A percentile compares a stretch with the other conserved stretches of the same genome.
Evolutionary conservation across 768 basidiomycete species (phyloP).

Genomic region (Galerina sulciceps): DNA sequence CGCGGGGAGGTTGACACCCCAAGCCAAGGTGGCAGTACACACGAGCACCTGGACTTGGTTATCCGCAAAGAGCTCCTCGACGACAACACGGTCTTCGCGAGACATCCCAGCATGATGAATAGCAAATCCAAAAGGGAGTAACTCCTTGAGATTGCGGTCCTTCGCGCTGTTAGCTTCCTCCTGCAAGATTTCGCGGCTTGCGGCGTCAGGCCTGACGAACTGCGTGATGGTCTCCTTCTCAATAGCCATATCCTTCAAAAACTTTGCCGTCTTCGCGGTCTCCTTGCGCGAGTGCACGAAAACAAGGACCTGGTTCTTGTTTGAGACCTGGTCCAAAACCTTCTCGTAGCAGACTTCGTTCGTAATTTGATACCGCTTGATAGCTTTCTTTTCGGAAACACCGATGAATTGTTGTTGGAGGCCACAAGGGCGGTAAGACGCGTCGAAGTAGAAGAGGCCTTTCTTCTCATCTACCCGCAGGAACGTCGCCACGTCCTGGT

Average conservation of each 20-base stretch:
- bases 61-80: conserved; percentile 94
- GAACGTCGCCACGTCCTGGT: conserved; percentile 97
- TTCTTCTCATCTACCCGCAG: conserved; percentile 90
- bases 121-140: conserved; percentile 95
- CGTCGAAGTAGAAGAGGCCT: conserved; percentile 97
- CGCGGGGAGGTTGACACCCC: conserved; percentile 98
- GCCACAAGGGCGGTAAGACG: conserved; percentile 90
- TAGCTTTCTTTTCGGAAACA: conserved; percentile 98
- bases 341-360: conserved; percentile 99
- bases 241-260: conserved; percentile 92
- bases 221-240: conserved; percentile 97
- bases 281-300: conserved; percentile 99
- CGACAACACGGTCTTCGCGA: conserved; percentile 85
- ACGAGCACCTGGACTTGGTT: conserved; percentile 93
- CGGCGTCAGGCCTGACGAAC: conserved; percentile 93
- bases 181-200: conserved; percentile 86
- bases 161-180: conserved; percentile 84
- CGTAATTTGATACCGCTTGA: conserved; percentile 97
- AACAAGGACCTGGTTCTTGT: conserved; percentile 90
- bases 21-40: conserved; percentile 97
- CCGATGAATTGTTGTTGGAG: conserved; percentile 98
- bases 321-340: conserved; percentile 80
- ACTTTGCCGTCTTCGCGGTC: conserved; percentile 95
- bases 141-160: conserved; percentile 82
- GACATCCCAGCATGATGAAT: conserved; percentile 99